Percentiles rank a stretch among this genome's conserved stretches.
phyloP scores from a whole-genome alignment of 2,329 filamentous ascomycete species.

The Fusarium coicis region DNA sequence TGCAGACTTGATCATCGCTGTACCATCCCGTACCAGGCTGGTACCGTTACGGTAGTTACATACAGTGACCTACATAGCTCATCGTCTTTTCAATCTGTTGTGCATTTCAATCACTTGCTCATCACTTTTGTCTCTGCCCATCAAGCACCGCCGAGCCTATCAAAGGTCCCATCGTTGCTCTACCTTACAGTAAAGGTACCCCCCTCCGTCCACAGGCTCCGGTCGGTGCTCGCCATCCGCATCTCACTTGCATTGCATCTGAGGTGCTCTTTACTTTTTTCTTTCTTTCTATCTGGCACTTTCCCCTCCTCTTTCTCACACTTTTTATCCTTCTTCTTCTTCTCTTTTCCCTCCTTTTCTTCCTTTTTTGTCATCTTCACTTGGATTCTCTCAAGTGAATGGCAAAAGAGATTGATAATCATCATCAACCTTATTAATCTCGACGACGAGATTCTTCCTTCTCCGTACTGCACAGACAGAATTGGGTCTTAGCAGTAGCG shows the following conservation, averaged over 20 bases:
- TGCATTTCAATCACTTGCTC: constrained; percentile 12
- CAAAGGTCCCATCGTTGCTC: background rate
- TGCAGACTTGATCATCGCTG: constrained; percentile 20
- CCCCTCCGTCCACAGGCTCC: constrained; percentile 17
- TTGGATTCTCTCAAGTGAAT: constrained; percentile 36
- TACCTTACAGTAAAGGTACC: background rate
- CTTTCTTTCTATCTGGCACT: constrained; percentile 3
- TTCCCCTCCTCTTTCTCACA: background rate
- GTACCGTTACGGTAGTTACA: constrained; percentile 12
- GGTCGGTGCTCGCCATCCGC: constrained; percentile 22
- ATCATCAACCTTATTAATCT: constrained; percentile 1
- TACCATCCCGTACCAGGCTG: constrained; percentile 25
- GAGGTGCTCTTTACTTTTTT: constrained; percentile 9
- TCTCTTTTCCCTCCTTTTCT: background rate
- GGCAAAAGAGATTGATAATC: constrained; percentile 26
- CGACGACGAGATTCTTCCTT: constrained; percentile 21
- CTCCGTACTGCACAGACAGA: constrained; percentile 8
- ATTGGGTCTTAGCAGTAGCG: constrained; percentile 26
- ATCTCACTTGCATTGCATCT: constrained; percentile 33
- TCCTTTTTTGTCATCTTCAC: constrained; percentile 32
- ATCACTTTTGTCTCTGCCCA: background rate
- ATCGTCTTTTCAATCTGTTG: constrained; percentile 6
- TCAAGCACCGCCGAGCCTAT: constrained; percentile 21
- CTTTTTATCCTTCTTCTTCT: constrained; percentile 2
- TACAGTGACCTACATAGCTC: constrained; percentile 8